Percentiles rank a stretch among this genome's conserved stretches.
phyloP scores from a whole-genome alignment of 805 yeast genomes.

The Teunomyces atbi region DNA sequence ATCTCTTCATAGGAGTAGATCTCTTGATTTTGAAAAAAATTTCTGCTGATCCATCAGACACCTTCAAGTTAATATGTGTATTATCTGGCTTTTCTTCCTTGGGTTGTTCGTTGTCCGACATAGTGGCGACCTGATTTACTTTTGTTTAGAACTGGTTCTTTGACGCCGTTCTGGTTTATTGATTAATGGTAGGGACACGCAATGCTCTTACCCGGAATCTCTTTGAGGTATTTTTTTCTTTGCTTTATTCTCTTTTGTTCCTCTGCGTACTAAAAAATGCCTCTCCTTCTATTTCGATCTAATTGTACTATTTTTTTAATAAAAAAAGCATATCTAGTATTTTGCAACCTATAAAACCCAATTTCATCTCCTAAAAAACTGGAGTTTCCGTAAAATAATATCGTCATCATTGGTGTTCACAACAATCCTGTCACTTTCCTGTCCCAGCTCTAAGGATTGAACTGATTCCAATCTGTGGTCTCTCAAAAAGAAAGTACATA shows the following conservation, averaged over 20 bases:
- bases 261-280: no score
- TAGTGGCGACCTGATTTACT: conserved; percentile 7
- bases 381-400: conserved; percentile 6
- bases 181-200: no score
- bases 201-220: not conserved
- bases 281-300: not conserved
- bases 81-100: conserved; percentile 48
- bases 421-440: conserved; percentile 15
- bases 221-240: not conserved
- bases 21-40: conserved; percentile 93
- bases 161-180: not conserved
- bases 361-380: not conserved
- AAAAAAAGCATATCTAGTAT: not conserved
- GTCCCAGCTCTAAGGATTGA: conserved; percentile 25
- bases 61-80: conserved; percentile 89
- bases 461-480: conserved; percentile 46
- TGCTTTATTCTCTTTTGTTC: not conserved
- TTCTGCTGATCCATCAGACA: conserved; percentile 90
- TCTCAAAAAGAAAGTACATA: conserved; percentile 48
- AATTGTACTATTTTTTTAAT: not conserved
- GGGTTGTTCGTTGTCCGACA: conserved; percentile 26
- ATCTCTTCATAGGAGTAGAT: conserved; percentile 86
- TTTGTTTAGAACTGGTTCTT: not conserved
- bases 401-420: conserved; percentile 27
- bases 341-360: not conserved